These are phyloP conservation scores for Ramaria rubella DNA, from an alignment of 768 basidiomycete genomes.

Conservation along the genomic window DNA sequence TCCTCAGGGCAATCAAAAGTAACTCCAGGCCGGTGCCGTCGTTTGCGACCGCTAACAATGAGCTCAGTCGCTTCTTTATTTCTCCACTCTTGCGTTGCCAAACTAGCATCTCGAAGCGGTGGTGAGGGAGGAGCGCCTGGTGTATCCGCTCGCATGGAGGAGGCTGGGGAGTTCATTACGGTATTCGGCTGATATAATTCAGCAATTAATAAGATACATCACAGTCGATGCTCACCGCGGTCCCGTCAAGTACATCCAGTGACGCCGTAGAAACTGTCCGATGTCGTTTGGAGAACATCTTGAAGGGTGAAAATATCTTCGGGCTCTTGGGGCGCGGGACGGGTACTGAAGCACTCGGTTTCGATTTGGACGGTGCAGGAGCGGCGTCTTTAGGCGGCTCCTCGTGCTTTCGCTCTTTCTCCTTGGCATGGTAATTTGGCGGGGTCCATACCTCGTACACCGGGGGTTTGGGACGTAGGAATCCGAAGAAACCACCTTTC, in stretches of 20 bases:
- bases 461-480: constrained; percentile 24
- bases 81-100: constrained; percentile 67
- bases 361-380: constrained; percentile 24
- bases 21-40: constrained; percentile 48
- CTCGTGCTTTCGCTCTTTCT: constrained; percentile 2
- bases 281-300: constrained; percentile 53
- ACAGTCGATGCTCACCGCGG: constrained; percentile 50
- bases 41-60: constrained; percentile 30
- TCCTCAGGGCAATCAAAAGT: constrained; percentile 54
- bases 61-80: constrained; percentile 52
- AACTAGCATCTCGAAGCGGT: constrained; percentile 53
- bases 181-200: constrained; percentile 49
- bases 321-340: constrained; percentile 7
- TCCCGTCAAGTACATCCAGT: constrained; percentile 72
- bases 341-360: neutral
- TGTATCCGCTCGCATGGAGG: constrained; percentile 58
- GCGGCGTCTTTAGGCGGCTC: constrained; percentile 11
- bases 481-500: constrained; percentile 33
- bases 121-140: constrained; percentile 45
- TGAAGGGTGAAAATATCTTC: constrained; percentile 41
- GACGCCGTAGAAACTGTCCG: constrained; percentile 69
- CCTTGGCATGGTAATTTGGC: constrained; percentile 2
- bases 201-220: constrained; percentile 3
- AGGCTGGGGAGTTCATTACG: constrained; percentile 66
- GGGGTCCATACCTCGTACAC: constrained; percentile 13